Base-by-base conservation (phyloP, 192 early-diverging fungal genomes). In the Gryganskiella cystojenkinii region DNA sequence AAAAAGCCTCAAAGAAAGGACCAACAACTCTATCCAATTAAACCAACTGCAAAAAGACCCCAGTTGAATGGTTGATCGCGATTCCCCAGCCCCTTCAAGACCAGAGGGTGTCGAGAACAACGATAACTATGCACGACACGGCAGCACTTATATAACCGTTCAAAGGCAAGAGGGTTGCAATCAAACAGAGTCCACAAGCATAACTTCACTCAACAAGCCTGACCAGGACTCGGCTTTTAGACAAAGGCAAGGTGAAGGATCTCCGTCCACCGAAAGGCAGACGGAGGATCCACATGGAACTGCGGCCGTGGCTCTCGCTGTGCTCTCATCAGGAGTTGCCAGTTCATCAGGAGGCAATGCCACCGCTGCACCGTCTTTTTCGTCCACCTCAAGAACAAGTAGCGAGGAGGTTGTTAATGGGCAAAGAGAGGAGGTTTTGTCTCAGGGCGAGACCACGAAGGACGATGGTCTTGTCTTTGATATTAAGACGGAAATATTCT, bases 231-330 rank as follows among this genome's bases (percentile, higher is more conserved):
- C n/a, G n/a, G n/a, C n/a, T n/a, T n/a, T n/a, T n/a, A n/a, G n/a
- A n/a, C n/a, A n/a, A n/a, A n/a, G n/a, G n/a, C n/a, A n/a, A n/a
- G n/a, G n/a, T n/a, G n/a, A n/a, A n/a, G 33, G 33, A n/a, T 31
- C 55, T 11, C 55, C 1, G n/a, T n/a, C n/a, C 19, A 17, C 2
- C 34, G 37, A 40, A 20, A 28, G 3, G n/a, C 46, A 59, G 15
- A 24, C 57, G 61, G 66, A 67, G 28, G 64, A 69, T 37, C 45
- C 49, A 35, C 74, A 60, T 25, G 61, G 74, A 20, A 33, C 60
- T 6, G 74, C 74, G 4, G 74, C 56, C 37, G 69, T 78, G 74
- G 61, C 67, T 24, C 67, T 78, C 7, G 58, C 74, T 33, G 60
- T 65, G n/a, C 61, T 78, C 11, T 78, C 61, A 17, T 63, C 55